phyloP scores from a whole-genome alignment of 306 rosid genomes.

The Trifolium repens region DNA sequence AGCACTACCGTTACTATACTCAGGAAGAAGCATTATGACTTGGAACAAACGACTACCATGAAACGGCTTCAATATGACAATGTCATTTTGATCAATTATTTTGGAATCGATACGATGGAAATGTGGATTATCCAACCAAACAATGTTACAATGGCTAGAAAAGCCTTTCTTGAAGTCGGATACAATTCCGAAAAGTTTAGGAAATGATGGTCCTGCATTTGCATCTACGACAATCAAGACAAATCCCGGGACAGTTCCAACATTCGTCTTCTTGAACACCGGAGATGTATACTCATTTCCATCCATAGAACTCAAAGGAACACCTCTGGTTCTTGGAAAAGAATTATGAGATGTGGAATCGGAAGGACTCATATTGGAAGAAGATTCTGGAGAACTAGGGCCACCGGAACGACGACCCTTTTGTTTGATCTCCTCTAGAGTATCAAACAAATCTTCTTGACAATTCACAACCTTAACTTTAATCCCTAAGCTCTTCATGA shows the following conservation, averaged over 20 bases:
- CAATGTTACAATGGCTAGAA: slow-evolving; percentile 45
- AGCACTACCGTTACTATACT: slow-evolving; percentile 49
- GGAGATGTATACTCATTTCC: slow-evolving; percentile 34
- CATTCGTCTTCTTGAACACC: slow-evolving; percentile 27
- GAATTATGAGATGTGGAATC: slow-evolving; percentile 21
- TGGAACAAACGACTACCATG: slow-evolving; percentile 59
- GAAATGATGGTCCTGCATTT: slow-evolving; percentile 38
- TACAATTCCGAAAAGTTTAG: slow-evolving; percentile 33
- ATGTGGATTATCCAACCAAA: slow-evolving; percentile 62
- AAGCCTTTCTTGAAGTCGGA: slow-evolving; percentile 40
- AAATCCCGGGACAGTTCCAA: slow-evolving; percentile 20
- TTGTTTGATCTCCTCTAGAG: slow-evolving; percentile 41
- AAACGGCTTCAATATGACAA: slow-evolving; percentile 52
- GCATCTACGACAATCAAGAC: slow-evolving; percentile 42
- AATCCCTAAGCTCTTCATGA: slow-evolving; percentile 47
- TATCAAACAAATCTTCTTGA: slow-evolving; percentile 3
- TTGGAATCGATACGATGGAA: slow-evolving; percentile 14
- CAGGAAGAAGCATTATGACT: slow-evolving; percentile 66
- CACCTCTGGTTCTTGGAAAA: slow-evolving; percentile 23
- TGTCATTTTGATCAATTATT: slow-evolving; percentile 33
- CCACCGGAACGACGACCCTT: slow-evolving; percentile 5
- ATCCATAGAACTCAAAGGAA: slow-evolving; percentile 39
- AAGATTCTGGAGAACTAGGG: slow-evolving; percentile 36
- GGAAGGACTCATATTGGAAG: slow-evolving; percentile 29
- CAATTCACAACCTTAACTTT: slow-evolving; percentile 36